Percentiles rank a stretch among this genome's conserved stretches.
These are phyloP conservation scores for Aspergillus panamensis DNA, from an alignment of 495 filamentous ascomycete genomes.

Conservation along the genomic window DNA sequence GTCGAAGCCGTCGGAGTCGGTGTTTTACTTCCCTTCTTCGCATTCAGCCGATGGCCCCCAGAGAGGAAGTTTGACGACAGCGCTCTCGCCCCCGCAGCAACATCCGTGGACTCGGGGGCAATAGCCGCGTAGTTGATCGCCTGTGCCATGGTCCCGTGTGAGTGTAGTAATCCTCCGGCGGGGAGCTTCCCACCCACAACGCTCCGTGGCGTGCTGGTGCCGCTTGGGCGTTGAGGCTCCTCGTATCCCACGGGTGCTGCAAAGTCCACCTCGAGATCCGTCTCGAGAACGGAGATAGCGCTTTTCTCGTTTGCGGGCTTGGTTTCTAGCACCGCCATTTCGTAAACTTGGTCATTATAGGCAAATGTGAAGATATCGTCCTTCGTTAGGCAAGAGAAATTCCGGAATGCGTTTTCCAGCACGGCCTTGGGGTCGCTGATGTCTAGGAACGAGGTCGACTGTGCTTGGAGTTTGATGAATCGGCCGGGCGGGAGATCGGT, in stretches of 20 bases:
- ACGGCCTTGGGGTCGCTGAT: slow-evolving; percentile 98
- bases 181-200: slow-evolving; percentile 56
- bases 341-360: slow-evolving; percentile 91
- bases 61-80: slow-evolving; percentile 74
- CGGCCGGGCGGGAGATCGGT: slow-evolving; percentile 84
- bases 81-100: slow-evolving; percentile 57
- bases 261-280: slow-evolving; percentile 93
- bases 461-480: slow-evolving; percentile 94
- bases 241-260: slow-evolving; percentile 91
- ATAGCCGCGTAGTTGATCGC: slow-evolving; percentile 97
- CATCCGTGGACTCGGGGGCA: slow-evolving; percentile 67
- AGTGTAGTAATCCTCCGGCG: slow-evolving; percentile 68
- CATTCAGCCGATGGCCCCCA: slow-evolving; percentile 70
- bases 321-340: slow-evolving; percentile 87
- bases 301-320: slow-evolving; percentile 76
- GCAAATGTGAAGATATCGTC: slow-evolving; percentile 91
- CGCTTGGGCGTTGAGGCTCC: slow-evolving; percentile 63
- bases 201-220: slow-evolving; percentile 66
- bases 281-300: slow-evolving; percentile 88
- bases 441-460: slow-evolving; percentile 86
- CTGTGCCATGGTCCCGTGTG: slow-evolving; percentile 90
- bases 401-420: slow-evolving; percentile 90
- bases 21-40: slow-evolving; percentile 75
- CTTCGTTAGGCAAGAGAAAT: slow-evolving; percentile 87
- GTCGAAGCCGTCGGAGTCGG: slow-evolving; percentile 79